Percentiles rank a stretch among this genome's conserved stretches.
These are phyloP conservation scores for Alternaria solani DNA, from an alignment of 2,329 filamentous ascomycete genomes.

Conservation along the genomic window DNA sequence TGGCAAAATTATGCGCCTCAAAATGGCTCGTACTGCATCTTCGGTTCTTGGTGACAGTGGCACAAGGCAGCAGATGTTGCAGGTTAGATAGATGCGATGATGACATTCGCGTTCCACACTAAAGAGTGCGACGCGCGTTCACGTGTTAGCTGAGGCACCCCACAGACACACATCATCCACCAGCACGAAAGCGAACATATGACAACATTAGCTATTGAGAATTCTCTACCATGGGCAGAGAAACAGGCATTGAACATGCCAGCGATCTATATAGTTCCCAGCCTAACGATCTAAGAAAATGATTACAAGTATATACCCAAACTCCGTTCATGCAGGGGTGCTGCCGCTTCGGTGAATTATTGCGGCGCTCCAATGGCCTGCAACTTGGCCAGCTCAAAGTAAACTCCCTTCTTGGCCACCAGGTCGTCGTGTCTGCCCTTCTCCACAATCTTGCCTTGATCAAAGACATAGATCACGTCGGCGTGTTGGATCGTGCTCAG, in stretches of 20 bases:
- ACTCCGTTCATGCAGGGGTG: not conserved
- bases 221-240: not conserved
- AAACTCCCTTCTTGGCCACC: slow-evolving; percentile 51
- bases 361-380: slow-evolving; percentile 49
- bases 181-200: not conserved
- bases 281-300: not conserved
- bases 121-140: not conserved
- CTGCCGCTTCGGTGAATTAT: slow-evolving; percentile 11
- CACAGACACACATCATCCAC: too few relatives aligned
- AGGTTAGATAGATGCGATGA: not conserved
- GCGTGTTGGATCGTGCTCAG: slow-evolving; percentile 94
- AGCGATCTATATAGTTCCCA: slow-evolving; percentile 1
- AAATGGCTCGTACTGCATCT: not conserved
- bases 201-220: not conserved
- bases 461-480: slow-evolving; percentile 96
- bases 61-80: too few relatives aligned
- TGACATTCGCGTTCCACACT: not conserved
- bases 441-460: slow-evolving; percentile 86
- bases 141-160: not conserved
- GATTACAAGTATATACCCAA: slow-evolving; percentile 11
- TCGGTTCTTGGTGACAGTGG: not conserved
- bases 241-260: slow-evolving; percentile 2
- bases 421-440: slow-evolving; percentile 77
- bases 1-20: not conserved
- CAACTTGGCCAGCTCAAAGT: slow-evolving; percentile 49